These are phyloP conservation scores for Microdochium trichocladiopsis DNA, from an alignment of 2,329 filamentous ascomycete species.

Conservation along the genomic window DNA sequence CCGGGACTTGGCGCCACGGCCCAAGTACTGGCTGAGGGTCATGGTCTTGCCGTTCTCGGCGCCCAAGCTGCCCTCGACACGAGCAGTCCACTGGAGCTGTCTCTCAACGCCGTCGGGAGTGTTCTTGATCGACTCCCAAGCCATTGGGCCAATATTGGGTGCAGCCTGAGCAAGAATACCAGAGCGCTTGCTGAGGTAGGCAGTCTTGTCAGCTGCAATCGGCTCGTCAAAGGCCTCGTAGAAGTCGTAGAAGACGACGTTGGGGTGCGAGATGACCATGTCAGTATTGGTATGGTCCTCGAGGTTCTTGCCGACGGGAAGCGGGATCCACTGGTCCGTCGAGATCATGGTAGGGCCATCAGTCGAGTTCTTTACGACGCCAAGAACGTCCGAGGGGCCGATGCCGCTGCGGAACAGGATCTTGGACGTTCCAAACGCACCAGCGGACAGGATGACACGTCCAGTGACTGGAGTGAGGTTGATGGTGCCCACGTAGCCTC, in stretches of 20 bases:
- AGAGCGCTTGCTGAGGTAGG: slow-evolving; percentile 35
- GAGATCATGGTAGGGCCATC: slow-evolving; percentile 46
- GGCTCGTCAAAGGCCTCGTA: slow-evolving; percentile 50
- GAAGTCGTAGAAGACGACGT: slow-evolving; percentile 55
- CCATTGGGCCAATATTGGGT: slow-evolving; percentile 56
- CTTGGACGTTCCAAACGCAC: slow-evolving; percentile 63
- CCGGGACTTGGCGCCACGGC: slow-evolving; percentile 54
- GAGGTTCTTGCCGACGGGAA: slow-evolving; percentile 53
- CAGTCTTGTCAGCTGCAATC: slow-evolving; percentile 29
- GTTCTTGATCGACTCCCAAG: slow-evolving; percentile 51
- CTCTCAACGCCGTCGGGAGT: slow-evolving; percentile 49
- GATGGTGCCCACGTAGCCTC: slow-evolving; percentile 51
- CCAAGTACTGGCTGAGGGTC: slow-evolving; percentile 55
- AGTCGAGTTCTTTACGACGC: slow-evolving; percentile 38
- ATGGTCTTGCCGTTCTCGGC: slow-evolving; percentile 28
- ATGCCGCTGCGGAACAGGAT: slow-evolving; percentile 64
- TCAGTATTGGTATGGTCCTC: slow-evolving; percentile 50
- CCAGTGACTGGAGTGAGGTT: slow-evolving; percentile 52
- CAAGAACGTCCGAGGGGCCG: slow-evolving; percentile 53
- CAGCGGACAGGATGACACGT: slow-evolving; percentile 61
- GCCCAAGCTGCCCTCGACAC: slow-evolving; percentile 50
- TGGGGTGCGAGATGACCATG: slow-evolving; percentile 32
- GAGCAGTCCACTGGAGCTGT: slow-evolving; percentile 59
- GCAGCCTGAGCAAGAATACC: slow-evolving; percentile 59
- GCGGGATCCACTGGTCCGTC: slow-evolving; percentile 44